Percentiles rank a stretch among this genome's conserved stretches.
Evolutionary conservation across 257 asterid species (phyloP).

Genomic region (Plantago elongata): DNA sequence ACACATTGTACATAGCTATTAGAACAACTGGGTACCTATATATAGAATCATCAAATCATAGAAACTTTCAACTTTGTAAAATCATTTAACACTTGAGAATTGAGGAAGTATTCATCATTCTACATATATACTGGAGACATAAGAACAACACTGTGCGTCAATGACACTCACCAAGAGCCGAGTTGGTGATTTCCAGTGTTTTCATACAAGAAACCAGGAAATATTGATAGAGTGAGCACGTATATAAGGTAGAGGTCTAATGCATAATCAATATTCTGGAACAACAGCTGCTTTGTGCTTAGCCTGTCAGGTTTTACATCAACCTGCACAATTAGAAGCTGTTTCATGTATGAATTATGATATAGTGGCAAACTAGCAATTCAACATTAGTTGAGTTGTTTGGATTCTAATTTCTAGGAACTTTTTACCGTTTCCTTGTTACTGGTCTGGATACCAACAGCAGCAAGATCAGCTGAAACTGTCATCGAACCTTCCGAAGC

Average conservation of each 20-base stretch:
- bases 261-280: conserved; percentile 53
- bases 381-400: neutral
- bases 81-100: neutral
- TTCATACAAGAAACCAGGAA: conserved; percentile 83
- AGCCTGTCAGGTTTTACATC: conserved; percentile 36
- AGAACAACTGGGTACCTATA: conserved; percentile 68
- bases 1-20: conserved; percentile 65
- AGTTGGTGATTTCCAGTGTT: conserved; percentile 73
- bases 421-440: conserved; percentile 20
- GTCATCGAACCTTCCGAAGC: conserved; percentile 83
- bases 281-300: conserved; percentile 48
- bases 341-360: neutral
- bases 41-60: neutral
- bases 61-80: neutral
- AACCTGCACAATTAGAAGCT: conserved; percentile 25
- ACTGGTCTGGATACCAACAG: conserved; percentile 53
- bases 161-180: conserved; percentile 64
- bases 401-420: neutral
- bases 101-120: neutral
- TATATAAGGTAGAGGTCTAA: conserved; percentile 50
- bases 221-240: conserved; percentile 63
- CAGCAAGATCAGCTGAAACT: conserved; percentile 84
- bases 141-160: no score
- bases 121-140: no score
- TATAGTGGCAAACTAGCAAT: neutral